Evolutionary conservation across 176 grass and related monocot genomes (phyloP), one percentile per base, ranked within the genome.

Genomic region (Aechmea fasciata): DNA sequence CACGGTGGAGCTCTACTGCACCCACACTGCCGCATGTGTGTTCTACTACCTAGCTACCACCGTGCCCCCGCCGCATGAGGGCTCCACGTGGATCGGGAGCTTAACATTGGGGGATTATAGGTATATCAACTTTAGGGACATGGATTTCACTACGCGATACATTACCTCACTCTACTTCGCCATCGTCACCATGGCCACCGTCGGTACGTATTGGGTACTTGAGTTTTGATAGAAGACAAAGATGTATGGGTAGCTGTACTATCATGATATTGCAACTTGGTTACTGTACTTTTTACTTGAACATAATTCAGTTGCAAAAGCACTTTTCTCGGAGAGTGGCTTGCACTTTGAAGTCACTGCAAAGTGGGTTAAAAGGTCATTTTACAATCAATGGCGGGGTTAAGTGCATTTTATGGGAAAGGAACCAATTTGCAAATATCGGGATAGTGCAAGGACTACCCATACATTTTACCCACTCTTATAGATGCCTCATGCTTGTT

Each of bases 21-120:
- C 86, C 11, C 92, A 96, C 89, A 89, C 73, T 28, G 92, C 88
- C 49, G 92, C 92, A 61, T 92, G 88, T 65, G 50, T 87, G 71
- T 96, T 96, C 81, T 89, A 96, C 64, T 96, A 96, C 79, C 84
- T 96, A 17, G 92, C 92, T 62, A 89, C 88, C 73, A 89, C 83
- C 66, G 63, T 92, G 73, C 83, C 88, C 2, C 86, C 81, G 11
- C 78, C 78, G 13, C 78, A 57, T 13, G 92, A 96, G 73, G 70
- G 73, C 0, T 54, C 77, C 64, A 96, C 92, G 3, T 96, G 92
- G 92, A 89, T 92, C 76, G 92, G 92, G 11, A 85, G 92, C 88
- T 88, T 92, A 18, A 15, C 57, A 2, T 26, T 92, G 52, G 85
- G 85, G 28, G 48, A 88, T 77, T 61, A 61, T 51, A 80, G 75